These are phyloP conservation scores for Boletus edulis DNA, from an alignment of 768 basidiomycete genomes.

Conservation along the genomic window DNA sequence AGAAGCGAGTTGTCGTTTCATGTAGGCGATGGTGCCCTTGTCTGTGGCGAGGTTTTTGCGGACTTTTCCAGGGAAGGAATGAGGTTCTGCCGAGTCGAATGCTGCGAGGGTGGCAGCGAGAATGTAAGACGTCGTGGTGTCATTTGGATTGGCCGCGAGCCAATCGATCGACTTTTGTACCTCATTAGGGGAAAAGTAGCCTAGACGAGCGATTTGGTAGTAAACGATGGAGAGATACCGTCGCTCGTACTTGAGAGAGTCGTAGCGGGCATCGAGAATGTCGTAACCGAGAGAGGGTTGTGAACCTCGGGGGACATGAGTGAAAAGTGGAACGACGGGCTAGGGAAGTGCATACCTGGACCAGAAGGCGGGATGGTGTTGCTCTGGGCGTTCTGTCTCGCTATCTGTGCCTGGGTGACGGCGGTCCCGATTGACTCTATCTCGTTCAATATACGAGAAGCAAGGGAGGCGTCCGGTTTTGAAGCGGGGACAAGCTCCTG, in stretches of 20 bases:
- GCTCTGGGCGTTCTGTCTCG: constrained; percentile 56
- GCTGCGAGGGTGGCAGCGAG: constrained; percentile 62
- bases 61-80: constrained; percentile 39
- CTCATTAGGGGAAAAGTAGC: constrained; percentile 57
- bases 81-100: constrained; percentile 65
- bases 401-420: constrained; percentile 52
- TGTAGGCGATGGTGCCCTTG: constrained; percentile 45
- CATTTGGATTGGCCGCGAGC: constrained; percentile 62
- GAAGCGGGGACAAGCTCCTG: constrained; percentile 49
- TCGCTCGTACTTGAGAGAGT: constrained; percentile 74
- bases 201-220: constrained; percentile 60
- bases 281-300: constrained; percentile 59
- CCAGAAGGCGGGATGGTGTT: constrained; percentile 56
- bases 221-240: constrained; percentile 63
- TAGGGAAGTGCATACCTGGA: constrained; percentile 41
- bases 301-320: constrained; percentile 33
- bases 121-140: constrained; percentile 67
- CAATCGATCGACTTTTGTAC: constrained; percentile 65
- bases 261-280: constrained; percentile 63
- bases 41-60: constrained; percentile 51
- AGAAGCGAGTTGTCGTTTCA: constrained; percentile 56
- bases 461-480: constrained; percentile 43
- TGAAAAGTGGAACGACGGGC: neutral
- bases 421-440: constrained; percentile 57
- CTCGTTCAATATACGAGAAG: constrained; percentile 57